Evolutionary conservation across 257 asterid genomes (phyloP), one percentile per base, ranked within the genome.

Genomic region (Pogostemon cablin): DNA sequence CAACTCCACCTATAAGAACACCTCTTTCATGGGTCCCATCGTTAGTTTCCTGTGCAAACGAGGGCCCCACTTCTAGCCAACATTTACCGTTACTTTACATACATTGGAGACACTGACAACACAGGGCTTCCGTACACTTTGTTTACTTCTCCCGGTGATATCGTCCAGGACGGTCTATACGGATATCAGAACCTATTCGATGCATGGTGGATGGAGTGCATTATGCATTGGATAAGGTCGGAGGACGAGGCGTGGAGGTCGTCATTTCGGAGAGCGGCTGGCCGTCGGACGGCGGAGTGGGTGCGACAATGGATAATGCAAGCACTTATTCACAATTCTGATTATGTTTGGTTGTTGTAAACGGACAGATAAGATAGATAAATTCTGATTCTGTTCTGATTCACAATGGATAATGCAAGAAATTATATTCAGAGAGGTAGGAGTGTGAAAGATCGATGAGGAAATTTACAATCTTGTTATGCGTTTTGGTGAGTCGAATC

Each of bases 261-360:
- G 80, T 86, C 3, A 83, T 86, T 7, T 67, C 90, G 0, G 90
- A 87, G 75, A 87, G 88, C 0, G 93, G 93, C 0, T 85, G 93
- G 93, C 93, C 88, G 34, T 81, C 86, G 2, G 88, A 85, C 0
- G 88, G 84, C 0, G 83, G 81, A 2, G 65, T 32, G 0, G 82
- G 50, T 5, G 82, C 84, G 5, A 79, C 71, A 3, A 32, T 75
- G n/a, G 80, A 10, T 0, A 77, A 86, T 53, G 92, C 88, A 0
- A 52, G n/a, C 2, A 75, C 75, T 0, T 86, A 84, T 41, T 74
- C 32, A 1, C 32, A 25, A 25, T 25, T 25, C 1, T 25, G 1
- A 25, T 1, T 25, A 0, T 25, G 1, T 25, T 25, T 1, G 0
- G 1, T 25, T 25, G 32, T 25, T 25, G 32, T 1, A 25, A 25